Conservation (phyloP, 441 rosid species). For the Lepidium campestre region DNA sequence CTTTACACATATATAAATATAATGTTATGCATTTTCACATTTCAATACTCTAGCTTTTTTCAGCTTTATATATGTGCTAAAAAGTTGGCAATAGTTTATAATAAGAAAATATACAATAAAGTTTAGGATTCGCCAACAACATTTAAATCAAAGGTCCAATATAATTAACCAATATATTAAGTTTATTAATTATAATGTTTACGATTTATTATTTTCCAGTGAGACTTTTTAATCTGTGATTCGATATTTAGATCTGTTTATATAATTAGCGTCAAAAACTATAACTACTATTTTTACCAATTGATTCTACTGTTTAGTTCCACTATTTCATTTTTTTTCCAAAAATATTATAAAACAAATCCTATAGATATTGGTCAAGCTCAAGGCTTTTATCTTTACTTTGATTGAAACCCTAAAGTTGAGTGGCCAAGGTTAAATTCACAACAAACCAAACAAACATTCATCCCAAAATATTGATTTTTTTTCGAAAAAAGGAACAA, state of each 20-base stretch:
- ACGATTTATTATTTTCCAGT: not conserved
- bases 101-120: not conserved
- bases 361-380: constrained; percentile 16
- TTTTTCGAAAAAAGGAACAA: not conserved
- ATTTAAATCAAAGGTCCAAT: not conserved
- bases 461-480: not conserved
- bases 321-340: constrained; percentile 2
- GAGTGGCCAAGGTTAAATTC: constrained; percentile 12
- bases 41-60: constrained; percentile 12
- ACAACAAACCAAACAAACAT: constrained; percentile 13
- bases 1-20: not conserved
- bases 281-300: not conserved
- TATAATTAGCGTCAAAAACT: not conserved
- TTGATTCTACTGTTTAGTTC: not conserved
- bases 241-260: not conserved
- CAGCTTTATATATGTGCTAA: constrained; percentile 27
- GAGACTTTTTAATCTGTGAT: not conserved
- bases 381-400: constrained; percentile 19
- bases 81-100: constrained; percentile 2
- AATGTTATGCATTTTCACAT: constrained; percentile 9
- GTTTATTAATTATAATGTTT: not conserved
- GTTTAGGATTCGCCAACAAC: not conserved
- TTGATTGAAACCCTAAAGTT: constrained; percentile 26
- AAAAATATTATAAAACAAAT: constrained; percentile 7
- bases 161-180: not conserved